Percentiles rank a stretch among this genome's conserved stretches.
phyloP scores from a whole-genome alignment of 2,329 filamentous ascomycete species.

The Hortaea werneckii region DNA sequence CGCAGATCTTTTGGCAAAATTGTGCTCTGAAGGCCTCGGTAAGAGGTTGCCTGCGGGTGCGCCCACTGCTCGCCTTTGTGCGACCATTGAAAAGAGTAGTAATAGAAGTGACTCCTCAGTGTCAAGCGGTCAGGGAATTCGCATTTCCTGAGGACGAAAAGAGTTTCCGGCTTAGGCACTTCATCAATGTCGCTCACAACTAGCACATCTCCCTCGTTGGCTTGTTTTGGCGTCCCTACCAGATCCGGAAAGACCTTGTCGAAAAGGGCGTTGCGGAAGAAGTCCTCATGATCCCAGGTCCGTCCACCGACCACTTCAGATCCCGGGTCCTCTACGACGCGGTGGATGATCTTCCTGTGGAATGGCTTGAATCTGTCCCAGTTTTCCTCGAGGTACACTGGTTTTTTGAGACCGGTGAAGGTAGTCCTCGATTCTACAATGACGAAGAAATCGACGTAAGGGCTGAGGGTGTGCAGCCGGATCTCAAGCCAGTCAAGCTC shows the following conservation, averaged over 20 bases:
- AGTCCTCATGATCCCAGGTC: constrained; percentile 44
- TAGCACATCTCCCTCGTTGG: constrained; percentile 42
- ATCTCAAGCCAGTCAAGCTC: constrained; percentile 59
- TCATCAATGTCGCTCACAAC: constrained; percentile 53
- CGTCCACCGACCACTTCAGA: constrained; percentile 27
- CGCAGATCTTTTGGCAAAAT: constrained; percentile 46
- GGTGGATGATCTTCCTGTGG: constrained; percentile 52
- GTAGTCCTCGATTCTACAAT: constrained; percentile 50
- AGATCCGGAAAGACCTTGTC: constrained; percentile 46
- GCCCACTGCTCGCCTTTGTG: constrained; percentile 36
- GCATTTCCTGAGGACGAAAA: constrained; percentile 18
- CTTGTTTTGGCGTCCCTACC: constrained; percentile 32
- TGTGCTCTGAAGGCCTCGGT: constrained; percentile 37
- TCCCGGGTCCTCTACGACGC: constrained; percentile 38
- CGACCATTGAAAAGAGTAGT: constrained; percentile 23
- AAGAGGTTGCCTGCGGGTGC: constrained; percentile 52
- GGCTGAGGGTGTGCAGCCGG: constrained; percentile 47
- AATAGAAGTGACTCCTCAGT: constrained; percentile 19
- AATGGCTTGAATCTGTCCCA: constrained; percentile 44
- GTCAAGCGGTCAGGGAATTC: constrained; percentile 17
- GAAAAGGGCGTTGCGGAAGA: constrained; percentile 48
- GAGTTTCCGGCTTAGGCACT: constrained; percentile 34
- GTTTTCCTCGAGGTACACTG: constrained; percentile 43
- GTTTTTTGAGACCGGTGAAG: constrained; percentile 49
- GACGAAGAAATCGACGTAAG: constrained; percentile 55